Evolutionary conservation across 495 filamentous ascomycete species (phyloP).

Genomic region (Lasiosphaeriaceae sp.): DNA sequence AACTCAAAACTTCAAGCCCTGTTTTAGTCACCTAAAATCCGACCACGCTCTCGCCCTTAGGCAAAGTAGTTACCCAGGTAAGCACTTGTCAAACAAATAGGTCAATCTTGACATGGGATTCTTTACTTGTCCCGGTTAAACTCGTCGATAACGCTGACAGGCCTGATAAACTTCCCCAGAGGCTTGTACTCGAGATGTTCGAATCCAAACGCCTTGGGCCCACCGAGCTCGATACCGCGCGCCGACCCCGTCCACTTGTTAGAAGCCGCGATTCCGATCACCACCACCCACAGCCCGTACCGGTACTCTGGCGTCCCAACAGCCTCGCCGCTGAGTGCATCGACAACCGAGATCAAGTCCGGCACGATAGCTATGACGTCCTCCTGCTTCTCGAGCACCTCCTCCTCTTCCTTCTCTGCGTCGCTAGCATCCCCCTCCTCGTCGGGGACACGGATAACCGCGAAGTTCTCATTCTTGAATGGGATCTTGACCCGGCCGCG

Average conservation of each 20-base stretch:
- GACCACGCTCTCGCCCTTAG: no score
- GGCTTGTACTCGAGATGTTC: slow-evolving; percentile 46
- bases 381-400: slow-evolving; percentile 31
- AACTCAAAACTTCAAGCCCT: no score
- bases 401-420: not conserved
- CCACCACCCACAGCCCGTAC: slow-evolving; percentile 55
- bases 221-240: slow-evolving; percentile 48
- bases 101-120: no score
- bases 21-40: no score
- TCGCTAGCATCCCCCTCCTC: not conserved
- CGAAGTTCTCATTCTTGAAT: slow-evolving; percentile 65
- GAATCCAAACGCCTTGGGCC: slow-evolving; percentile 50
- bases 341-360: slow-evolving; percentile 58
- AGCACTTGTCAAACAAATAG: no score
- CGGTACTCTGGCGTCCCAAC: slow-evolving; percentile 60
- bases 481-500: slow-evolving; percentile 49
- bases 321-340: slow-evolving; percentile 55
- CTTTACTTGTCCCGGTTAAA: no score
- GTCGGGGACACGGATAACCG: slow-evolving; percentile 38
- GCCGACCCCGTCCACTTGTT: slow-evolving; percentile 52
- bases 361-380: slow-evolving; percentile 55
- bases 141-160: slow-evolving; percentile 52
- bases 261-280: slow-evolving; percentile 54
- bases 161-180: slow-evolving; percentile 45
- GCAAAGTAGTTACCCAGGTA: no score